Evolutionary conservation across 1,284 basidiomycete genomes (phyloP), one percentile per base, ranked within the genome.

Genomic region (Trichosporon sp.): DNA sequence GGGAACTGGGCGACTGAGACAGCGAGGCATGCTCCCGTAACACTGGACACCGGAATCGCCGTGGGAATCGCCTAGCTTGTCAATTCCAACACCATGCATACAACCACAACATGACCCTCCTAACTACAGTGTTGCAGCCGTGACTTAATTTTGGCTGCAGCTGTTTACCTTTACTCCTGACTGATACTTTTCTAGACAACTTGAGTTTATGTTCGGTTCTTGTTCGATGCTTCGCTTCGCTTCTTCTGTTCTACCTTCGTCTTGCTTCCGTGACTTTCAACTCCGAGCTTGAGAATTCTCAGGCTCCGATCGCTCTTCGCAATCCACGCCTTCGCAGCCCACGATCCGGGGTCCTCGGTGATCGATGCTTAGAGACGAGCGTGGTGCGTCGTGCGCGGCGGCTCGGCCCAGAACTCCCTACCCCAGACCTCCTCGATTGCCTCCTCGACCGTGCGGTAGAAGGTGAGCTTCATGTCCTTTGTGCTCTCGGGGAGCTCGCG

Each of bases 401-500:
- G 27, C 49, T 21, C 31, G 59, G 19, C 60, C 56, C 46, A 68
- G 27, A 65, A 56, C 10, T 65, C 66, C 27, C 40, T 37, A n/a
- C 75, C 75, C 73, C 74, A 79, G 1, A 78, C 72, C 33, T 71
- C 70, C 56, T 75, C 75, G 19, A 79, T 64, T 6, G 70, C 72
- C 19, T 73, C 67, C 49, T 74, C 71, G 40, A 78, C 71, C 1
- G 64, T 73, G 27, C 64, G 64, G 3, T 74, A 73, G 62, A 65
- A 95, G 62, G 92, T 88, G 69, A 95, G 89, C 40, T 86, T 84
- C 66, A 96, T 91, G 25, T 91, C 90, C 8, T 91, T 92, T 61
- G 94, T 91, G 71, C 90, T 92, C 70, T 88, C 87, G 0, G 92
- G 92, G 0, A 95, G 91, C 75, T 95, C 95, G 81, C 91, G 90